phyloP scores from a whole-genome alignment of 164 flowering plant genomes.

The Vitis riparia region DNA sequence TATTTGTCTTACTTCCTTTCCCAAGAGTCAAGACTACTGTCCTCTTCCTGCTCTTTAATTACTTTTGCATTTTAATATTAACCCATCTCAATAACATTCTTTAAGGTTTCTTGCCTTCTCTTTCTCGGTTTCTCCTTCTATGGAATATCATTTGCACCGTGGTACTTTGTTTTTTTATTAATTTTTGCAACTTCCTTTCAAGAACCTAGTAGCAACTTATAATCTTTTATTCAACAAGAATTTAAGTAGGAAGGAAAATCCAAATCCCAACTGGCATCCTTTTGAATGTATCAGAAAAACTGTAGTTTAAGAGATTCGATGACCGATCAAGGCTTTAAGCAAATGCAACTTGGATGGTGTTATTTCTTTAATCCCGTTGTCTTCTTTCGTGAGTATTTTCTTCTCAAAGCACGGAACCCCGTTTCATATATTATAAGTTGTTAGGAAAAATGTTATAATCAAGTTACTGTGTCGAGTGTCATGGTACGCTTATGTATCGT shows the following conservation, averaged over 20 bases:
- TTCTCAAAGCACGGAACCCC: neutral
- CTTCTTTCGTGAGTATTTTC: neutral
- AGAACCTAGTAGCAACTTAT: neutral
- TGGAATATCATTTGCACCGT: conserved; percentile 11
- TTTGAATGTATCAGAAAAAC: conserved; percentile 22
- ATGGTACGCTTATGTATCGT: too few relatives aligned
- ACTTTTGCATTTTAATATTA: neutral
- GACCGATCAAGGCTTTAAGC: conserved; percentile 4
- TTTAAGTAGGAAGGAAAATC: neutral
- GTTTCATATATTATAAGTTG: neutral
- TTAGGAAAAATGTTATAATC: too few relatives aligned
- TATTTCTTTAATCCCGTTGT: conserved; percentile 2
- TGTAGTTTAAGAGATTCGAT: conserved; percentile 25
- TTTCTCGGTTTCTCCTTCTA: conserved; percentile 10
- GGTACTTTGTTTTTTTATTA: neutral
- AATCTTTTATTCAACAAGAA: neutral
- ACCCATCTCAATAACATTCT: conserved; percentile 21
- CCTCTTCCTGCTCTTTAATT: conserved; percentile 10
- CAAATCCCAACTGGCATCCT: conserved; percentile 25
- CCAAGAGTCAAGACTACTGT: conserved; percentile 28
- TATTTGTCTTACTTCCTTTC: conserved; percentile 20
- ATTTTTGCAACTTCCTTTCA: neutral
- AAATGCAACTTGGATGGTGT: conserved; percentile 12
- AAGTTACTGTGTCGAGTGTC: too few relatives aligned
- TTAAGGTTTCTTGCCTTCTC: conserved; percentile 10